A percentile compares a stretch with the other conserved stretches of the same genome.
phyloP scores from a whole-genome alignment of 192 early-diverging fungal species.

The Dissophora ornata region DNA sequence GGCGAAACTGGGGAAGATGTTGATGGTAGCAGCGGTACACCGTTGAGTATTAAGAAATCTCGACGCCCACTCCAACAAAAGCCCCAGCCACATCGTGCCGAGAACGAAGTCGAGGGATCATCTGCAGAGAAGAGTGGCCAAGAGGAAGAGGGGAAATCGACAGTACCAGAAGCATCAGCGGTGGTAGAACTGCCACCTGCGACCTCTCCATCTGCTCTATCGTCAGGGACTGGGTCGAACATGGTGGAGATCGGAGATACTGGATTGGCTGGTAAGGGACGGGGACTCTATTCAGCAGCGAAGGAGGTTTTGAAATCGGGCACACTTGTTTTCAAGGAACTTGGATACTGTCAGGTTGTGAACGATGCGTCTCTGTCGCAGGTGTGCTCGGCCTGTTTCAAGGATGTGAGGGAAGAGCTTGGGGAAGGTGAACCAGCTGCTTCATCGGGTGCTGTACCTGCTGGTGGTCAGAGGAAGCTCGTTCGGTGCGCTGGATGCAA shows the following conservation, averaged over 20 bases:
- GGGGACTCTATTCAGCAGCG: slow-evolving; percentile 31
- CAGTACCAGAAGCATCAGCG: background rate
- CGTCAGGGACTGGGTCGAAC: slow-evolving; percentile 11
- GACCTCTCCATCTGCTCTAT: slow-evolving; percentile 23
- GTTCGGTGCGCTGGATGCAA: slow-evolving; percentile 46
- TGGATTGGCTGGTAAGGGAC: slow-evolving; percentile 8
- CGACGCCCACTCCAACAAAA: slow-evolving; percentile 23
- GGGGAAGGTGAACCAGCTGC: slow-evolving; percentile 23
- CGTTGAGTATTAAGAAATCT: background rate
- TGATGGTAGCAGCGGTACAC: background rate
- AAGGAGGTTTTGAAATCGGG: slow-evolving; percentile 26
- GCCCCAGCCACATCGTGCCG: background rate
- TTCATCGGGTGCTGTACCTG: slow-evolving; percentile 5
- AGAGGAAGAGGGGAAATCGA: background rate
- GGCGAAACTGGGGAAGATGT: background rate
- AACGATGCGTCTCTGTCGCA: slow-evolving; percentile 34
- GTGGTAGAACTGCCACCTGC: slow-evolving; percentile 4
- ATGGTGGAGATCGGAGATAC: slow-evolving; percentile 35
- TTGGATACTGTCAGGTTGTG: slow-evolving; percentile 48
- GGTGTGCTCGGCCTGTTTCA: slow-evolving; percentile 46
- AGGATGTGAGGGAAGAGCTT: slow-evolving; percentile 39
- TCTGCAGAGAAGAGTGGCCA: background rate
- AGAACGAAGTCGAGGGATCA: background rate
- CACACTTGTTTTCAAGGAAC: slow-evolving; percentile 36
- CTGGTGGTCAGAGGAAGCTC: slow-evolving; percentile 23